A percentile compares a stretch with the other conserved stretches of the same genome.
Evolutionary conservation across 768 basidiomycete species (phyloP).

Genomic region (Epithele typhae): DNA sequence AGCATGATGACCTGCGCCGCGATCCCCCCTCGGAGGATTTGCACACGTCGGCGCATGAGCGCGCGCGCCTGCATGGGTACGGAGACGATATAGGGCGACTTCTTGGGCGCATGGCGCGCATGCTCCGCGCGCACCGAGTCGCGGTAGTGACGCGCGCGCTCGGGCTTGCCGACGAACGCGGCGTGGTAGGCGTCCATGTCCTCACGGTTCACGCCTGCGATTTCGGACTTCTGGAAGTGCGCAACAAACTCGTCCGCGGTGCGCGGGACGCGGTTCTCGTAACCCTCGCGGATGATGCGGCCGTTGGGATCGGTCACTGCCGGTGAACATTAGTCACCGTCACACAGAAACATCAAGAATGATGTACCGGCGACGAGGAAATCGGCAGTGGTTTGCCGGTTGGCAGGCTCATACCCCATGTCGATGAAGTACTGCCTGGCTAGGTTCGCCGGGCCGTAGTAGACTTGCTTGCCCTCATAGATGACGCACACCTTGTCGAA

Average conservation of each 20-base stretch:
- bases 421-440: constrained; percentile 72
- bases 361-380: constrained; percentile 43
- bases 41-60: constrained; percentile 31
- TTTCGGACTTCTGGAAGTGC: constrained; percentile 29
- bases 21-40: constrained; percentile 31
- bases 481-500: constrained; percentile 85
- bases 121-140: constrained; percentile 48
- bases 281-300: constrained; percentile 44
- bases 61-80: constrained; percentile 33
- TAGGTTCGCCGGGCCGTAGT: constrained; percentile 62
- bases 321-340: too few relatives aligned
- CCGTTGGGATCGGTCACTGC: constrained; percentile 57
- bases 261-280: constrained; percentile 39
- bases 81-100: constrained; percentile 33
- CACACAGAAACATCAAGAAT: too few relatives aligned
- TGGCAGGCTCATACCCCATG: constrained; percentile 53
- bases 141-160: constrained; percentile 40
- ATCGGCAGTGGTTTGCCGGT: constrained; percentile 57
- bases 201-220: constrained; percentile 37
- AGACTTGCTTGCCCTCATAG: constrained; percentile 69
- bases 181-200: constrained; percentile 44
- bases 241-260: constrained; percentile 54
- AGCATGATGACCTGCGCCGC: constrained; percentile 26
- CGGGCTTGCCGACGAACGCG: constrained; percentile 41
- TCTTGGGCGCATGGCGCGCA: constrained; percentile 38